Evolutionary conservation across 495 filamentous ascomycete species (phyloP).

Genomic region (Filosporella fistucella): DNA sequence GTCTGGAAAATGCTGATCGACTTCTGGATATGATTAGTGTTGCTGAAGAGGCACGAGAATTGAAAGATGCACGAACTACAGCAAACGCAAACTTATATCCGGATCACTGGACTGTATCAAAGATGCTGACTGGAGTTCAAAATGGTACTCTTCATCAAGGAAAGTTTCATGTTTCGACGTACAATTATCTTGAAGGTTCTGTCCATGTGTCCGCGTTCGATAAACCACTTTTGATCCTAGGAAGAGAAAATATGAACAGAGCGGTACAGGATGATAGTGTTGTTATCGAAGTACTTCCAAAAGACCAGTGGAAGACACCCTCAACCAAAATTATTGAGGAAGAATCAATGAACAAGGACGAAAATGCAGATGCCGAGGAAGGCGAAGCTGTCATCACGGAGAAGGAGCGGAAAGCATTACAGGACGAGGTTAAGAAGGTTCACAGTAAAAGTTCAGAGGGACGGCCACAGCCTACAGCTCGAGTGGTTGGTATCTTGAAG

Average conservation of each 20-base stretch:
- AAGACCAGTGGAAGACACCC: conserved; percentile 93
- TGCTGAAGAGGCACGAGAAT: conserved; percentile 58
- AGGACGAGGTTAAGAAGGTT: conserved; percentile 83
- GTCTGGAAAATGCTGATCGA: conserved; percentile 75
- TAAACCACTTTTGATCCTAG: conserved; percentile 78
- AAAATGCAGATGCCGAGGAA: conserved; percentile 77
- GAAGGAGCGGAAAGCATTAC: conserved; percentile 76
- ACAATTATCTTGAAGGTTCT: conserved; percentile 94
- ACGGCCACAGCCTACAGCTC: conserved; percentile 83
- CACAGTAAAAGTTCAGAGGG: conserved; percentile 78
- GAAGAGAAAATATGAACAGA: conserved; percentile 95
- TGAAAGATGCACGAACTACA: conserved; percentile 55
- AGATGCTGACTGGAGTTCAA: conserved; percentile 88
- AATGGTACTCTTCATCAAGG: conserved; percentile 86
- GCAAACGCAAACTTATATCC: conserved; percentile 72
- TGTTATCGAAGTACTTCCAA: conserved; percentile 86
- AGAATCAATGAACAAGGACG: conserved; percentile 85
- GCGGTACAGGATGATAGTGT: conserved; percentile 87
- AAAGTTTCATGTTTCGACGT: conserved; percentile 91
- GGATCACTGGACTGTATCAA: conserved; percentile 83
- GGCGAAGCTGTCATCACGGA: conserved; percentile 73
- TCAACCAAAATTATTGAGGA: conserved; percentile 95
- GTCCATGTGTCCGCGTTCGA: conserved; percentile 88
- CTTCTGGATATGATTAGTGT: conserved; percentile 94
- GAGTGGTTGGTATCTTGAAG: conserved; percentile 87